Conservation (phyloP, 2,329 filamentous ascomycete genomes). For the Aspergillus aculeatus region DNA sequence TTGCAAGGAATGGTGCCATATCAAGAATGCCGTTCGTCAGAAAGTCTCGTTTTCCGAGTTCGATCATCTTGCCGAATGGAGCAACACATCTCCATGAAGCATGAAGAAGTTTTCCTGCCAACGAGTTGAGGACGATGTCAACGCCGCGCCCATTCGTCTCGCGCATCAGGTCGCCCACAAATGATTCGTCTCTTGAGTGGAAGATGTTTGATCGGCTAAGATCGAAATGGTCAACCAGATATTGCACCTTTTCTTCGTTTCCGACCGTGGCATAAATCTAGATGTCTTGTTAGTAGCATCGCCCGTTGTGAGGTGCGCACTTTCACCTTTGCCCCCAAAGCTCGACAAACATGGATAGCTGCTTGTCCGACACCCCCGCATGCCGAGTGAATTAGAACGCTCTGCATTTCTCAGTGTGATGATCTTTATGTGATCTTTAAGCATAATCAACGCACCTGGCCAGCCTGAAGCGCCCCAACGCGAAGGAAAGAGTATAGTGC, state of each 20-base stretch:
- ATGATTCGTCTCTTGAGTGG: slow-evolving; percentile 21
- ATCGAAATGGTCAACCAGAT: slow-evolving; percentile 22
- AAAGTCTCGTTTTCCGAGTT: slow-evolving; percentile 30
- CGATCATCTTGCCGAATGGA: slow-evolving; percentile 28
- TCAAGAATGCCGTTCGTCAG: slow-evolving; percentile 21
- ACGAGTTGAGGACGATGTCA: slow-evolving; percentile 29
- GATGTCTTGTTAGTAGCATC: too few relatives aligned
- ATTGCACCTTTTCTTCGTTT: slow-evolving; percentile 21
- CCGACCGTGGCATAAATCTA: slow-evolving; percentile 26
- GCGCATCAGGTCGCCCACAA: slow-evolving; percentile 16
- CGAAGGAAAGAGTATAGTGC: slow-evolving; percentile 23
- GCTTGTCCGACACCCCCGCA: slow-evolving; percentile 29
- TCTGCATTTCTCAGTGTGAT: not conserved
- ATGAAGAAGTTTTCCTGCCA: slow-evolving; percentile 27
- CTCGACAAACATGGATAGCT: slow-evolving; percentile 25
- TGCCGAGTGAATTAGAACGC: slow-evolving; percentile 30
- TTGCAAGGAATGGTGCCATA: slow-evolving; percentile 24
- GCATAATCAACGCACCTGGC: slow-evolving; percentile 14
- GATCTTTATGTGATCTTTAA: too few relatives aligned
- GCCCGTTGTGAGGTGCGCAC: too few relatives aligned
- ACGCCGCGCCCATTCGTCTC: slow-evolving; percentile 23
- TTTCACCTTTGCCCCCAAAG: slow-evolving; percentile 20
- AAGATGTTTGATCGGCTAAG: slow-evolving; percentile 25
- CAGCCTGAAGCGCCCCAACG: slow-evolving; percentile 21
- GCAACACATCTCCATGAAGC: slow-evolving; percentile 34